Evolutionary conservation across 345 rosid genomes (phyloP).

Genomic region (Lenwebbia sp.): DNA sequence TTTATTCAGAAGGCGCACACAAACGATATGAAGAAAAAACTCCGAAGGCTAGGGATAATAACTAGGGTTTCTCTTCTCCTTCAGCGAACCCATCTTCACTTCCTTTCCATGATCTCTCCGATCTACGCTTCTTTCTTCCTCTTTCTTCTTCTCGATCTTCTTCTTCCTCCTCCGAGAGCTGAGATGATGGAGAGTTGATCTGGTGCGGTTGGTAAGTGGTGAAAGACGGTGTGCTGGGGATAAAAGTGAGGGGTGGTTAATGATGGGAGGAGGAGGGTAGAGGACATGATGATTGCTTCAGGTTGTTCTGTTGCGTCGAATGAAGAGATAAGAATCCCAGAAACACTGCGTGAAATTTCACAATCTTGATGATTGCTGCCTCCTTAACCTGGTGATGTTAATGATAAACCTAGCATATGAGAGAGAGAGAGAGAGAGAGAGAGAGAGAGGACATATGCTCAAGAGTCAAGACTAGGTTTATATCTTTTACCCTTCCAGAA

Average conservation of each 20-base stretch:
- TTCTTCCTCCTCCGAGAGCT: not conserved
- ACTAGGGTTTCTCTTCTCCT: slow-evolving; percentile 33
- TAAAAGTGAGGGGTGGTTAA: slow-evolving; percentile 16
- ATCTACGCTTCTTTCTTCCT: not conserved
- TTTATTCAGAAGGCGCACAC: not conserved
- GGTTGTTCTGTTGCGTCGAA: not conserved
- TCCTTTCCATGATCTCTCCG: not conserved
- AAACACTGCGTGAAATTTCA: not conserved
- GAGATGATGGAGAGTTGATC: not conserved
- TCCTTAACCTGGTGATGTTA: not conserved
- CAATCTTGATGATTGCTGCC: not conserved
- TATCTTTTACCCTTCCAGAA: not conserved
- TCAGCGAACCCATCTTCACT: slow-evolving; percentile 16
- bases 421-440: not conserved
- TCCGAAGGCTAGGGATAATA: not conserved
- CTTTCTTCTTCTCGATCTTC: slow-evolving; percentile 7
- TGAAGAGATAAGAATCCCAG: not conserved
- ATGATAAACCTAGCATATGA: not conserved
- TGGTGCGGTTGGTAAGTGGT: slow-evolving; percentile 18
- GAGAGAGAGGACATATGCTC: not conserved
- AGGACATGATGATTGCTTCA: slow-evolving; percentile 38
- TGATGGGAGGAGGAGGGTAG: slow-evolving; percentile 29
- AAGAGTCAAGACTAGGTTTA: not conserved
- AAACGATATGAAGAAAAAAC: not conserved
- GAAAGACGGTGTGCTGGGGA: slow-evolving; percentile 21